Base-by-base conservation (phyloP, 2,329 filamentous ascomycete species). In the Hirsutella thompsonii region DNA sequence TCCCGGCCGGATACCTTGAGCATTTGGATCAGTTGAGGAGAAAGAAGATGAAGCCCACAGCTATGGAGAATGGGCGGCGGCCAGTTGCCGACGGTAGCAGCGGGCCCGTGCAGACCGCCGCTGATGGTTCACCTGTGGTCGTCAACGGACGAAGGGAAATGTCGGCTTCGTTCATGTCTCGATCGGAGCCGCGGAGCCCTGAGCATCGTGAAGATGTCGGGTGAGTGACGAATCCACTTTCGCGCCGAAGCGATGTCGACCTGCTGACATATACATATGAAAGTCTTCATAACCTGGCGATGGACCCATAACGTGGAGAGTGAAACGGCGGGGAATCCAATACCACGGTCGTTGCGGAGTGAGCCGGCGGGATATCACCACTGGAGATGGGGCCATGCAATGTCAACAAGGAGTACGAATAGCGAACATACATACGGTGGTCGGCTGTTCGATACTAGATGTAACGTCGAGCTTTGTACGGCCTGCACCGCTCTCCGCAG, bases 1-100 rank as follows among this genome's bases (percentile, higher is more conserved):
- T 95, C 2, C 75, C 81, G 1, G 72, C 79, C 6, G 79, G 74
- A 30, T 95, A 95, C 63, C 92, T 95, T 50, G 77, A 85, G 49
- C 84, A 87, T 52, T 69, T 93, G 5, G 81, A 85, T 60, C 67
- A 72, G 44, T 62, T 88, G 16, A 72, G 85, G 40, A 83, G 81
- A 37, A 79, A 85, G 58, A 81, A 75, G 21, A 28, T 29, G 5
- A 41, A 43, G 37, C 26, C 37, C 10, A 18, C 20, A 20, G 36
- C 11, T 11, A n/a, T 39, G 16, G 37, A 37, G 10, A 20, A 8
- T 20, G 28, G 35, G 10, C 40, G n/a, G 19, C 35, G 23, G n/a
- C 36, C 40, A 16, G 16, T n/a, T 9, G 18, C 29, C 3, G 23
- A 11, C 9, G 35, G 40, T 9, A 41, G 23, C 40, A 34, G 40